Evolutionary conservation across 208 protist genomes (phyloP), one percentile per base, ranked within the genome.

Genomic region (Wallacemonas rigidus): DNA sequence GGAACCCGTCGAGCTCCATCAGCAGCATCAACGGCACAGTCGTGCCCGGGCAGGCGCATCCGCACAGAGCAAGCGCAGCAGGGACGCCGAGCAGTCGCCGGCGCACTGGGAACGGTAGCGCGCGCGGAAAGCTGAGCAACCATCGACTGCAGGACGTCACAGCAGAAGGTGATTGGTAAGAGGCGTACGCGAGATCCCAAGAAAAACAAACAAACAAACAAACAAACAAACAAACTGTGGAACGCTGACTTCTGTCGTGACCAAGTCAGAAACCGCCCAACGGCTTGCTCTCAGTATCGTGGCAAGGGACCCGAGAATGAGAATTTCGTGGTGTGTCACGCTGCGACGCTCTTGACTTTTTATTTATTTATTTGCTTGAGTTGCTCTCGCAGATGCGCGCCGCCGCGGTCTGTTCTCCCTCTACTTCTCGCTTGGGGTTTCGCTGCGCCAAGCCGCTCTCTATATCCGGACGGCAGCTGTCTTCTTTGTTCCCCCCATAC

Each of bases 111-210:
- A 74, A 73, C 38, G 75, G 75, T 68, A 69, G 41, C 77, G 68
- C n/a, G 58, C 74, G 35, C 56, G 68, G 12, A 53, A 83, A 67
- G n/a, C 76, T 35, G 57, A 88, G 79, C 53, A 68, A 61, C 2
- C 73, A 74, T 39, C 84, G 74, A 43, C 55, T 88, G n/a, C 67
- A 62, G 1, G 81, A 80, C 43, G 38, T 88, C 5, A 84, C 64
- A 54, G 62, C 74, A 0, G 64, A 74, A 12, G 79, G 75, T 44
- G 77, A 86, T 39, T 89, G 81, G 83, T 86, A 79, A 74, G 2
- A 38, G 0, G 35, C 45, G 45, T 50, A 12, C 45, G 8, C 8
- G 45, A 50, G 45, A 50, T 12, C 26, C 26, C 26, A 26, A 26
- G 45, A 12, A 50, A 1, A 1, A 50, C 45, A 14, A 5, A 50